These are phyloP conservation scores for Halophytophthora polymorphica DNA, from an alignment of 352 stramenopile genomes.

Conservation along the genomic window DNA sequence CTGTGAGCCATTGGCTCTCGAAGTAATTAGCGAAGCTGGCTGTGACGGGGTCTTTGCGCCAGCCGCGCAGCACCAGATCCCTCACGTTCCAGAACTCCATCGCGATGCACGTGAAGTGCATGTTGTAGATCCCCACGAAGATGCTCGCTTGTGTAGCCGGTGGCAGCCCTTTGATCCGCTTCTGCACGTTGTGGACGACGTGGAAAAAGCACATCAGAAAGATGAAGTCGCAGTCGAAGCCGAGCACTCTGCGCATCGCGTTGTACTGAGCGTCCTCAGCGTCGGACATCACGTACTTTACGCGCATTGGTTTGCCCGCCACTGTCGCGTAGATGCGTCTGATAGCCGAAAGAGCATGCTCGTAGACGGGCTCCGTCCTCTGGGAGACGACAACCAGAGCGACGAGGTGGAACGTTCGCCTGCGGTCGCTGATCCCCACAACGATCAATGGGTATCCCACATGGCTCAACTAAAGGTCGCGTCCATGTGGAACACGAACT, in stretches of 20 bases:
- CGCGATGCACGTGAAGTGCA: constrained; percentile 7
- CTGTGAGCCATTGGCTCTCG: not conserved
- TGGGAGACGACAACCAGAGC: constrained; percentile 14
- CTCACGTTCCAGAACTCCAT: not conserved
- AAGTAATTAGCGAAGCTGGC: not conserved
- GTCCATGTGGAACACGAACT: constrained; percentile 13
- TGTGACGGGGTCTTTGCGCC: too few relatives aligned
- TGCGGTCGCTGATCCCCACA: constrained; percentile 13
- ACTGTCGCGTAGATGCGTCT: not conserved
- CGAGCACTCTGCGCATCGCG: not conserved
- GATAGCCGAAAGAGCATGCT: not conserved
- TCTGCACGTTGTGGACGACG: constrained; percentile 24
- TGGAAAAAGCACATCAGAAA: constrained; percentile 34
- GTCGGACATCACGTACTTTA: constrained; percentile 2
- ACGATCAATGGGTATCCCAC: constrained; percentile 14
- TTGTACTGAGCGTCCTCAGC: constrained; percentile 3
- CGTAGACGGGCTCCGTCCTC: not conserved
- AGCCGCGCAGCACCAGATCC: too few relatives aligned
- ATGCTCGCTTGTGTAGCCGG: not conserved
- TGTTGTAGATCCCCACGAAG: constrained; percentile 16
- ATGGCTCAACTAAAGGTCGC: constrained; percentile 14
- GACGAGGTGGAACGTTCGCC: constrained; percentile 19
- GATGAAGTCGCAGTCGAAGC: not conserved
- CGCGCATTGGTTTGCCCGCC: not conserved
- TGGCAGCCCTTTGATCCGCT: constrained; percentile 4